Conservation (phyloP, 345 rosid genomes). For the Pistacia vera region DNA sequence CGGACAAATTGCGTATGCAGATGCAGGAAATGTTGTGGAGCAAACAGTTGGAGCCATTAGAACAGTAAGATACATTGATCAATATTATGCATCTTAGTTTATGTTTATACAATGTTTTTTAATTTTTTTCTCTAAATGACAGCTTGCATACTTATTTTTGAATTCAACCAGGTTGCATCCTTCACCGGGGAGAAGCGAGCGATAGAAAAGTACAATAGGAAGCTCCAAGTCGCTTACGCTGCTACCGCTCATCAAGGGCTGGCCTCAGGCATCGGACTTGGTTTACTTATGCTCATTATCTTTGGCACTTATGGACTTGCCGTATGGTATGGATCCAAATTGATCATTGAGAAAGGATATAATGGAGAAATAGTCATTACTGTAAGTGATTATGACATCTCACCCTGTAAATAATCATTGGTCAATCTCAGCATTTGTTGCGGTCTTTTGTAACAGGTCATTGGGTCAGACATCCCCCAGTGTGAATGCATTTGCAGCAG, state of each 20-base stretch:
- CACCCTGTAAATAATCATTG: background rate
- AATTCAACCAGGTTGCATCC: conserved; percentile 65
- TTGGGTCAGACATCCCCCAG: conserved; percentile 70
- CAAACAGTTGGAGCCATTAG: conserved; percentile 82
- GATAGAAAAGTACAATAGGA: conserved; percentile 54
- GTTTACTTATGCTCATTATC: conserved; percentile 43
- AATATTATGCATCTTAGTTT: background rate
- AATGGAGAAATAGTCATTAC: conserved; percentile 76
- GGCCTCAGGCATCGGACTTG: conserved; percentile 71
- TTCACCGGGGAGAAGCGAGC: conserved; percentile 87
- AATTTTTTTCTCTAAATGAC: background rate
- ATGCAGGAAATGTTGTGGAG: conserved; percentile 85
- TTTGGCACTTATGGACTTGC: conserved; percentile 67
- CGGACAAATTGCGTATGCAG: conserved; percentile 79
- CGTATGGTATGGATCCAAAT: conserved; percentile 68
- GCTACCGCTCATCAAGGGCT: conserved; percentile 65
- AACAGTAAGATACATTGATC: conserved; percentile 53
- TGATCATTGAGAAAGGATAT: conserved; percentile 67
- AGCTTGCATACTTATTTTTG: background rate
- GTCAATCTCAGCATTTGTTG: background rate
- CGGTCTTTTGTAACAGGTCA: conserved; percentile 36
- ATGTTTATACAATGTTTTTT: background rate
- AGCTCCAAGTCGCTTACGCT: conserved; percentile 57
- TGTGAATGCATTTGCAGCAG: conserved; percentile 66
- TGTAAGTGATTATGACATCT: conserved; percentile 33